Conservation (phyloP, 169 alveolate genomes). For the Condylostoma magnum region DNA sequence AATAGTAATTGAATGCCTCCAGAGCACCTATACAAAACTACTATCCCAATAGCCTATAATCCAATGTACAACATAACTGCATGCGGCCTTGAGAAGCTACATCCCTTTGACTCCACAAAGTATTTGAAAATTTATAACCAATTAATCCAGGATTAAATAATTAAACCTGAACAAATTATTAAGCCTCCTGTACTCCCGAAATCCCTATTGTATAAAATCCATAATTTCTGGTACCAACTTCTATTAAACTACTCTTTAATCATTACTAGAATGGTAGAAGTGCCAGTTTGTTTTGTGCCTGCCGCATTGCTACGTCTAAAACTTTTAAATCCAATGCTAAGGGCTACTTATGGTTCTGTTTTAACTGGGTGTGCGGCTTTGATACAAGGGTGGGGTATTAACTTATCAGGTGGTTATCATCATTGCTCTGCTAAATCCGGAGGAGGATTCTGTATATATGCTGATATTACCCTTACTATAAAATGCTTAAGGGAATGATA, state of each 20-base stretch:
- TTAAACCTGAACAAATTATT: background rate
- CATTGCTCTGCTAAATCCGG: constrained; percentile 39
- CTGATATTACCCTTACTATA: constrained; percentile 66
- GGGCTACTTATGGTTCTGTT: constrained; percentile 65
- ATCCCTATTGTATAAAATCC: constrained; percentile 18
- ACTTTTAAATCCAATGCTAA: constrained; percentile 62
- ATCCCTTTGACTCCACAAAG: constrained; percentile 77
- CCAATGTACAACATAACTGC: constrained; percentile 63
- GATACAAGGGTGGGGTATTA: constrained; percentile 63
- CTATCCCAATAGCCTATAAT: constrained; percentile 53
- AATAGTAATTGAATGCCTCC: too few relatives aligned
- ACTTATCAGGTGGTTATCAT: constrained; percentile 75
- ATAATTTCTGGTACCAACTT: constrained; percentile 34
- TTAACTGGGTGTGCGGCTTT: constrained; percentile 57
- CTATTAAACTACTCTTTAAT: constrained; percentile 35
- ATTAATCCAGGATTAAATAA: constrained; percentile 14
- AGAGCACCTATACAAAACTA: too few relatives aligned
- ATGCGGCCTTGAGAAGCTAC: constrained; percentile 69
- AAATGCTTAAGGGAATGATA: constrained; percentile 43
- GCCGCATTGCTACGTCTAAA: constrained; percentile 50
- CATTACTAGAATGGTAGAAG: constrained; percentile 50
- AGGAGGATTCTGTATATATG: constrained; percentile 80
- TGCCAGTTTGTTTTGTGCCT: constrained; percentile 62
- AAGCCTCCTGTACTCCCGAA: constrained; percentile 12
- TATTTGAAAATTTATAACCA: constrained; percentile 48